Evolutionary conservation across 192 early-diverging fungal species (phyloP).

Genomic region (Diversispora epigaea): DNA sequence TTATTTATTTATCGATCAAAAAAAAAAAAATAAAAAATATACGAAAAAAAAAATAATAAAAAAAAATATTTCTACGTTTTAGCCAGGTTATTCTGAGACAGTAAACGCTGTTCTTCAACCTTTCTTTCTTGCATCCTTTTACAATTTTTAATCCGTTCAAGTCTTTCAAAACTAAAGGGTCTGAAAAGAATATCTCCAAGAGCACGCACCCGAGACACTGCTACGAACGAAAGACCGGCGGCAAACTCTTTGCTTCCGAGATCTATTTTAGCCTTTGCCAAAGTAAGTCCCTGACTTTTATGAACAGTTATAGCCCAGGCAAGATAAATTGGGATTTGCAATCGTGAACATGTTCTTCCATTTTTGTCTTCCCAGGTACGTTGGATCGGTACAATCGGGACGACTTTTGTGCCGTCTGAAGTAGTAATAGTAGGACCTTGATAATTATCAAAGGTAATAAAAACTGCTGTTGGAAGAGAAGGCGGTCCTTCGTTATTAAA

Average conservation of each 20-base stretch:
- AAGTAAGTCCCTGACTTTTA: slow-evolving; percentile 2
- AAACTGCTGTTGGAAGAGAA: background rate
- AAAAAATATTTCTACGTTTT: too few species aligned
- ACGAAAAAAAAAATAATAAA: too few species aligned
- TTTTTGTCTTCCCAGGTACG: background rate
- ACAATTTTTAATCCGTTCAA: background rate
- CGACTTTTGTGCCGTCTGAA: background rate
- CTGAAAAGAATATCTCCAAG: background rate
- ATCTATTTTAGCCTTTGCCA: slow-evolving; percentile 10
- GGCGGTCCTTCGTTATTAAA: background rate
- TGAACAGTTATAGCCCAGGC: background rate
- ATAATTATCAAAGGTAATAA: background rate
- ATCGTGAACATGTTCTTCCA: background rate
- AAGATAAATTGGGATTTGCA: background rate
- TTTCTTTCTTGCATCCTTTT: slow-evolving; percentile 8
- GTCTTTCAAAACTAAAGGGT: background rate
- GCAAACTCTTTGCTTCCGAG: too few species aligned
- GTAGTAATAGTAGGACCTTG: background rate
- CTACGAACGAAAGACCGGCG: background rate
- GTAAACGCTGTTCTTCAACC: too few species aligned
- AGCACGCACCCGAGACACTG: background rate
- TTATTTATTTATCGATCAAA: too few species aligned
- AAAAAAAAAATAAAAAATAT: too few species aligned
- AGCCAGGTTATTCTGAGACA: too few species aligned
- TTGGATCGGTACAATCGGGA: slow-evolving; percentile 3